Base-by-base conservation (phyloP, 2,329 filamentous ascomycete genomes). In the Thelonectria olida region DNA sequence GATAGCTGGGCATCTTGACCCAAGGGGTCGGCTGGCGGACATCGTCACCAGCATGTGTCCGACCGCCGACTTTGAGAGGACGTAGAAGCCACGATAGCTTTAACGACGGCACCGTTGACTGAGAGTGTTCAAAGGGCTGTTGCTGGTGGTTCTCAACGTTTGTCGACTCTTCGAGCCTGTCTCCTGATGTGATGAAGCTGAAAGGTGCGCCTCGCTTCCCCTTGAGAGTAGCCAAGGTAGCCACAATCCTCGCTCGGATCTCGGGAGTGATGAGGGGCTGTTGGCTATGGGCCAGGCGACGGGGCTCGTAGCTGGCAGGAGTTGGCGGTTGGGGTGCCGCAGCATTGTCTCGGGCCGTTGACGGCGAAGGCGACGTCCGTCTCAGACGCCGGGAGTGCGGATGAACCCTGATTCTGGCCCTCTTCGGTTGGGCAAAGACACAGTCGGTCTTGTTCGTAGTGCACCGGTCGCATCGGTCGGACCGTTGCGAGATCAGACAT, bases 141-240 rank as follows among this genome's bases (percentile, higher is more conserved):
- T 36, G 52, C 45, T 56, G n/a, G 52, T 51, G 53, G 31, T 3
- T 41, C 15, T 10, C 19, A 4, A 17, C 47, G 2, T 56, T 22
- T 17, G 20, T 20, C 13, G 41, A 17, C 5, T 52, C 39, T n/a
- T n/a, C n/a, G n/a, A n/a, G n/a, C n/a, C 1, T 53, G 28, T 65
- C 63, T 48, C 63, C 63, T 7, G 60, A 65, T 7, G 59, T 62
- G 51, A 64, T 51, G 31, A 66, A 64, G 31, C 64, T 66, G 20
- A 66, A 66, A 3, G 58, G 58, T 9, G 64, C 59, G 0, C 64
- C 64, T 38, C 58, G 54, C 38, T 62, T 64, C 2, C 62, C 58
- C 19, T 62, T 64, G 7, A 66, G 56, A 10, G 62, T 62, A 19
- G 58, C 55, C 5, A 62, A 42, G 9, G 59, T 53, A 9, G 59